phyloP scores from a whole-genome alignment of 495 filamentous ascomycete species.

The Penicillium cinerascens region DNA sequence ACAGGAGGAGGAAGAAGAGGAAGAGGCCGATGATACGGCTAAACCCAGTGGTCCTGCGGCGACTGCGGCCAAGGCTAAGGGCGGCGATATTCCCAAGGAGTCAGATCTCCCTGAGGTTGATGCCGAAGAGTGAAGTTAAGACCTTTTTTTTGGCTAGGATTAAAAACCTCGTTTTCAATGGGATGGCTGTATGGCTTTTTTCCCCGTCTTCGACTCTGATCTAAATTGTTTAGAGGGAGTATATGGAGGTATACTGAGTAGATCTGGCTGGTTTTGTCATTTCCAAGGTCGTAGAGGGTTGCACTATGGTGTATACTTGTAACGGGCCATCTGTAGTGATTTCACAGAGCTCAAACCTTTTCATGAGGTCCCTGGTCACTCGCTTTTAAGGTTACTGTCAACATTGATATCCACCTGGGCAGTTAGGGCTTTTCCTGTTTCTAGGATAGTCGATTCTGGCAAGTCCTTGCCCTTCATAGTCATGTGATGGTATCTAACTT shows the following conservation, averaged over 20 bases:
- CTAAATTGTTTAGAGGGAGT: neutral
- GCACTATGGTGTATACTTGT: no score
- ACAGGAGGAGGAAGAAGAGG: conserved; percentile 31
- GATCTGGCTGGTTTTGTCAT: neutral
- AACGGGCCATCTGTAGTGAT: neutral
- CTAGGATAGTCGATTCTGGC: no score
- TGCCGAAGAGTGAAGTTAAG: conserved; percentile 23
- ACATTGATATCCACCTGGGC: neutral
- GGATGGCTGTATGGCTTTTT: conserved; percentile 1
- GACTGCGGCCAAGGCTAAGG: conserved; percentile 43
- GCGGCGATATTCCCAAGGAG: conserved; percentile 45
- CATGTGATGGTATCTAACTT: neutral
- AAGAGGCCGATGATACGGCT: conserved; percentile 30
- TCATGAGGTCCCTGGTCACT: neutral
- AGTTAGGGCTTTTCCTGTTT: neutral
- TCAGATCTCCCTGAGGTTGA: conserved; percentile 42
- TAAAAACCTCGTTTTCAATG: neutral
- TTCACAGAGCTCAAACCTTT: neutral
- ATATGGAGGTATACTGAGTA: neutral
- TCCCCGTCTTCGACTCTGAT: neutral
- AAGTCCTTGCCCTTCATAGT: neutral
- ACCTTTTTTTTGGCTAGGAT: neutral
- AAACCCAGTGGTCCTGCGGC: conserved; percentile 42
- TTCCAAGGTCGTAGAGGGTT: neutral
- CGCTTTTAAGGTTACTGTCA: neutral